Percentiles rank a stretch among this genome's conserved stretches.
phyloP scores from a whole-genome alignment of 2,329 filamentous ascomycete genomes.

The Colletotrichum noveboracense region DNA sequence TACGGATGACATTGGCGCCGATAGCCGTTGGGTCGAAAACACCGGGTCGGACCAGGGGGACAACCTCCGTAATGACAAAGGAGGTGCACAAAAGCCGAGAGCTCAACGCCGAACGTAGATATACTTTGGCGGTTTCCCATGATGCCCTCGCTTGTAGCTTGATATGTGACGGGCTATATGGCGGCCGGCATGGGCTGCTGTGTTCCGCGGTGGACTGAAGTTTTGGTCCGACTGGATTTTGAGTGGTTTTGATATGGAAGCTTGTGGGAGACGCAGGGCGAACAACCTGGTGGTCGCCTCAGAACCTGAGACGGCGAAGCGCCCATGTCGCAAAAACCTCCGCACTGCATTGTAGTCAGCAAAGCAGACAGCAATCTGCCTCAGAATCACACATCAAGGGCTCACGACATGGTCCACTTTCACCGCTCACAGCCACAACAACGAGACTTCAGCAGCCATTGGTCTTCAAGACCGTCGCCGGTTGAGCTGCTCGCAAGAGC shows the following conservation, averaged over 20 bases:
- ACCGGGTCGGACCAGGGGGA: not conserved
- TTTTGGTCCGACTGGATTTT: not conserved
- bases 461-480: not conserved
- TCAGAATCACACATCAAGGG: not conserved
- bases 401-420: not conserved
- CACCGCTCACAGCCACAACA: not conserved
- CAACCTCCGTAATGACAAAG: not conserved
- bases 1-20: not conserved
- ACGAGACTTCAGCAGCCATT: not conserved
- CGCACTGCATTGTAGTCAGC: not conserved
- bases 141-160: not conserved
- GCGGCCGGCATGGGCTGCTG: not conserved
- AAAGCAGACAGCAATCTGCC: not conserved
- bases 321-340: constrained; percentile 1
- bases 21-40: not conserved
- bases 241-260: not conserved
- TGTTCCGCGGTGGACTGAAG: not conserved
- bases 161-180: not conserved
- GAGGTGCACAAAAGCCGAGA: not conserved
- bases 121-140: not conserved
- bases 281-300: constrained; percentile 12
- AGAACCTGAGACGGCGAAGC: constrained; percentile 18
- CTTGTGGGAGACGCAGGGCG: not conserved
- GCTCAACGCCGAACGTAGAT: not conserved
- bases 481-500: not conserved